Conservation (phyloP, 108 stramenopile species). For the Stephanodiscus minutulus region DNA sequence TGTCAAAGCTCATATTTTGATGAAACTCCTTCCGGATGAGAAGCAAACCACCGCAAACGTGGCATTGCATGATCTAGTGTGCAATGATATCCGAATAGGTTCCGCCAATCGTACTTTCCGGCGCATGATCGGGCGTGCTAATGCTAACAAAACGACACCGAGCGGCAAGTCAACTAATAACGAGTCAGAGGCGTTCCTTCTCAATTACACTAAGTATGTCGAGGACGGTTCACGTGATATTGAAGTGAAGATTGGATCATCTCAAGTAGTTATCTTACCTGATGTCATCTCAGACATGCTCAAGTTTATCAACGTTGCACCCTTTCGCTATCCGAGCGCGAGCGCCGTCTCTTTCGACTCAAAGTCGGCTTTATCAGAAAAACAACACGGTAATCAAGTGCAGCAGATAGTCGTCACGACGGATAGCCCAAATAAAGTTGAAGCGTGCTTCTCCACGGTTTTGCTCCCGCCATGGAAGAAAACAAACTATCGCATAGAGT, state of each 20-base stretch:
- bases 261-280: slow-evolving; percentile 74
- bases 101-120: slow-evolving; percentile 56
- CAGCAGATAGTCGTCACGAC: slow-evolving; percentile 30
- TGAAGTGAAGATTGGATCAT: slow-evolving; percentile 72
- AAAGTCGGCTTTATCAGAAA: background rate
- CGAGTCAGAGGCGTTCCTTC: slow-evolving; percentile 54
- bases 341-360: background rate
- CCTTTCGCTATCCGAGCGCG: background rate
- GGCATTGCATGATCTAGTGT: slow-evolving; percentile 69
- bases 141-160: background rate
- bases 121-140: slow-evolving; percentile 57
- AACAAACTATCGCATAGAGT: slow-evolving; percentile 39
- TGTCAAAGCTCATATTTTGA: slow-evolving; percentile 50
- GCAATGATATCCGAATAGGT: slow-evolving; percentile 60
- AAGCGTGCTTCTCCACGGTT: slow-evolving; percentile 26
- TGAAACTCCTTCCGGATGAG: slow-evolving; percentile 59
- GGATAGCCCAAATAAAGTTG: slow-evolving; percentile 34
- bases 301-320: slow-evolving; percentile 52
- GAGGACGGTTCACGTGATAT: slow-evolving; percentile 45
- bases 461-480: slow-evolving; percentile 19
- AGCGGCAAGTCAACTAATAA: background rate
- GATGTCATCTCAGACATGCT: slow-evolving; percentile 75
- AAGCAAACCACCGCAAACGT: slow-evolving; percentile 44
- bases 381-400: slow-evolving; percentile 6
- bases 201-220: slow-evolving; percentile 56